Conservation (phyloP, 2,329 filamentous ascomycete genomes). For the Westerdykella aurantiaca region DNA sequence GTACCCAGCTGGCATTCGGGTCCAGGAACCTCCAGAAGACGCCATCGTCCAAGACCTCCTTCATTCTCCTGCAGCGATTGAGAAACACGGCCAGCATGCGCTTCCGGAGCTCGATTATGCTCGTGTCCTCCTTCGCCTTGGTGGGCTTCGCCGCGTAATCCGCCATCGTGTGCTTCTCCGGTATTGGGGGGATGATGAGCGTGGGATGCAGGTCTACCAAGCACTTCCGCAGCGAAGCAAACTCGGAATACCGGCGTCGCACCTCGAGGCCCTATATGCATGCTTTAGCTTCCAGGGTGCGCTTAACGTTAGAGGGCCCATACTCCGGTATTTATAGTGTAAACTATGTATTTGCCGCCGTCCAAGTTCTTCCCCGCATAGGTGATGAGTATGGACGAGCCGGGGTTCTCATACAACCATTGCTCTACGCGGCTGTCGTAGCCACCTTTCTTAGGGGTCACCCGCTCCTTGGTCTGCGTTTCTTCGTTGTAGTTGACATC, state of each 20-base stretch:
- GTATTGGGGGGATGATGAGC: conserved; percentile 90
- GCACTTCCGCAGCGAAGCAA: conserved; percentile 82
- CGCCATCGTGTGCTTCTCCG: conserved; percentile 97
- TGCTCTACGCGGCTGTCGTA: conserved; percentile 97
- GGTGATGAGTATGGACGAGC: conserved; percentile 83
- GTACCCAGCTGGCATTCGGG: conserved; percentile 96
- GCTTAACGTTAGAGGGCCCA: conserved; percentile 18
- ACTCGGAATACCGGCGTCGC: conserved; percentile 91
- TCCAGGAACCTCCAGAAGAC: conserved; percentile 98
- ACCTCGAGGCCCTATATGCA: conserved; percentile 78
- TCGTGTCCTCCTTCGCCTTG: conserved; percentile 93
- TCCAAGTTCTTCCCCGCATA: conserved; percentile 94
- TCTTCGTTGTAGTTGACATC: conserved; percentile 55
- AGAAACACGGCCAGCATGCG: conserved; percentile 95
- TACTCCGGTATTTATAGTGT: conserved; percentile 93
- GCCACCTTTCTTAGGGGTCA: conserved; percentile 66
- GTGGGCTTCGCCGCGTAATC: conserved; percentile 98
- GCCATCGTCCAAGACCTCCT: conserved; percentile 82
- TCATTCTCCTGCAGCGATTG: conserved; percentile 89
- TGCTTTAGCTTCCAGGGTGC: conserved; percentile 10
- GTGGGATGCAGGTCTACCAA: conserved; percentile 90
- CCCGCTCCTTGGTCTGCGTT: conserved; percentile 46
- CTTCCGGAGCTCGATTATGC: conserved; percentile 94
- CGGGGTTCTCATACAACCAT: conserved; percentile 91
- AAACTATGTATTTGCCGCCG: conserved; percentile 90